Evolutionary conservation across 352 stramenopile species (phyloP).

Genomic region (Pythium insidiosum): DNA sequence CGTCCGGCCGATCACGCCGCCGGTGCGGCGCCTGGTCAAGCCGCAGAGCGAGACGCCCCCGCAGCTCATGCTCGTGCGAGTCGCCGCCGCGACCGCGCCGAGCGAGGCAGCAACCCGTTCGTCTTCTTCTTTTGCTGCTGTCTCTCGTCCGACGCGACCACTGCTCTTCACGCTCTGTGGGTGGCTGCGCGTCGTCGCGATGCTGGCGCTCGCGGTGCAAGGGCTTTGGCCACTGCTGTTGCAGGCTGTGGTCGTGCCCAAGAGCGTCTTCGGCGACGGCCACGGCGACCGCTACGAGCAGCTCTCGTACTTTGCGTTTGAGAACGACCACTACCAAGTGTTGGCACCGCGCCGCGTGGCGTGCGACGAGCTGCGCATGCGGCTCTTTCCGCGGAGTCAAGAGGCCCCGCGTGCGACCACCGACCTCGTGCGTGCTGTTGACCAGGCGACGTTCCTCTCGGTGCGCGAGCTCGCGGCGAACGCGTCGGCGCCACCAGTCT

Average conservation of each 20-base stretch:
- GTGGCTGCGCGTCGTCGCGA: slow-evolving; percentile 2
- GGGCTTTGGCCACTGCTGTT: slow-evolving; percentile 25
- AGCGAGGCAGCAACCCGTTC: no score
- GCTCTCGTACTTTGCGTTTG: slow-evolving; percentile 15
- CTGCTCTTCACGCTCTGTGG: not conserved
- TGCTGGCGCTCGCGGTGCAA: slow-evolving; percentile 25
- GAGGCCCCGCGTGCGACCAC: not conserved
- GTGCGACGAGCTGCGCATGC: slow-evolving; percentile 14
- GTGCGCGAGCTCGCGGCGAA: slow-evolving; percentile 18
- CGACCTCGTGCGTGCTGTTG: slow-evolving; percentile 19
- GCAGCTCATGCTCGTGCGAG: no score
- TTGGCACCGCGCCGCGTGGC: slow-evolving; percentile 14
- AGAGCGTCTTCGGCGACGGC: slow-evolving; percentile 31
- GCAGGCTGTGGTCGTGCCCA: slow-evolving; percentile 18
- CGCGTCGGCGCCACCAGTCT: slow-evolving; percentile 5
- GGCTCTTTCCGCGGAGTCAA: slow-evolving; percentile 10
- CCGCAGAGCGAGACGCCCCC: no score
- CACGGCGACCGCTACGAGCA: slow-evolving; percentile 35
- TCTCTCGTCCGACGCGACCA: no score
- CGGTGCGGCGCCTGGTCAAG: no score
- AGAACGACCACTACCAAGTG: slow-evolving; percentile 32
- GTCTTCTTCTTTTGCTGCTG: no score
- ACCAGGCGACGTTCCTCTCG: slow-evolving; percentile 10
- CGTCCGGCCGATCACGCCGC: no score
- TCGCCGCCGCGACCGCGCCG: no score